phyloP scores from a whole-genome alignment of 2,329 filamentous ascomycete species.

The Pezicula radicicola region DNA sequence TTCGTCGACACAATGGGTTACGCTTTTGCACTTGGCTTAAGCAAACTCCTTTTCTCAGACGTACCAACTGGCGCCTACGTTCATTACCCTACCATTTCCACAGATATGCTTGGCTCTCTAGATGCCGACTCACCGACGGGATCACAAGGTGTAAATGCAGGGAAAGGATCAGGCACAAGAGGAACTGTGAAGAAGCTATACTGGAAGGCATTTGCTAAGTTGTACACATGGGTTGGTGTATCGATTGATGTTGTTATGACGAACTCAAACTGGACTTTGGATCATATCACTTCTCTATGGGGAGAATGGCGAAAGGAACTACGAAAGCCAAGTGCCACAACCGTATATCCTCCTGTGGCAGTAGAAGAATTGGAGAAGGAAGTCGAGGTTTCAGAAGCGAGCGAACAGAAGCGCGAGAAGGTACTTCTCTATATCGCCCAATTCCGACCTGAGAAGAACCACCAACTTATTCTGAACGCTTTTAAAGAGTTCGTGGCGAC shows the following conservation, averaged over 20 bases:
- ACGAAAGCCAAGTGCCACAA: constrained; percentile 50
- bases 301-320: constrained; percentile 50
- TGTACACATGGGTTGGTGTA: constrained; percentile 81
- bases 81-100: constrained; percentile 97
- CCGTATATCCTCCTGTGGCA: constrained; percentile 89
- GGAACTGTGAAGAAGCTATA: constrained; percentile 75
- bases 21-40: constrained; percentile 82
- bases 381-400: constrained; percentile 67
- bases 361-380: constrained; percentile 78
- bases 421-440: constrained; percentile 91
- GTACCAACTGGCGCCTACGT: constrained; percentile 92
- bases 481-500: constrained; percentile 74
- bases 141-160: constrained; percentile 75
- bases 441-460: constrained; percentile 97
- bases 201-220: constrained; percentile 78
- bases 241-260: constrained; percentile 94
- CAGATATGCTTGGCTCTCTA: constrained; percentile 89
- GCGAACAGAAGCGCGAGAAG: constrained; percentile 66
- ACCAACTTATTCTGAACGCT: constrained; percentile 78
- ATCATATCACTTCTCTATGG: constrained; percentile 80
- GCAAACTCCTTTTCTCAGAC: constrained; percentile 74
- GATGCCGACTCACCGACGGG: constrained; percentile 59
- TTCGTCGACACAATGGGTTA: constrained; percentile 99
- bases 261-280: constrained; percentile 92
- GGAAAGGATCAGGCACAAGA: constrained; percentile 69